phyloP scores from a whole-genome alignment of 108 stramenopile genomes.

The Cyclotella choctawhatcheeana region DNA sequence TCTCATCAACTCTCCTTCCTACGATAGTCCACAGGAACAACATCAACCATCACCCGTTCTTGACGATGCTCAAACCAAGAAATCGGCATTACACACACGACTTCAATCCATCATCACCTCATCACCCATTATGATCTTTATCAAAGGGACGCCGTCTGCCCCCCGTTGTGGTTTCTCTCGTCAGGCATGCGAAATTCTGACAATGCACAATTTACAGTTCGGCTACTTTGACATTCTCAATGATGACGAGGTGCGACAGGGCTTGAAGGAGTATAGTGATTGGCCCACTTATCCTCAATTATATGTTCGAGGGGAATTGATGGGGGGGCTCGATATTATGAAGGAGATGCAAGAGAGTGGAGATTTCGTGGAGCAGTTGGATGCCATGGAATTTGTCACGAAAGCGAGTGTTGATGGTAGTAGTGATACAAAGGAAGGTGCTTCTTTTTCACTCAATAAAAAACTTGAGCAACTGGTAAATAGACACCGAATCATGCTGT shows the following conservation, averaged over 20 bases:
- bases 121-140: conserved; percentile 91
- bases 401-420: background rate
- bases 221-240: conserved; percentile 88
- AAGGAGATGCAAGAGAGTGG: conserved; percentile 92
- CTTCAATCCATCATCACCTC: conserved; percentile 64
- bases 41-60: background rate
- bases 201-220: conserved; percentile 68
- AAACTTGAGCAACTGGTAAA: conserved; percentile 63
- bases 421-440: background rate
- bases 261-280: conserved; percentile 83
- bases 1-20: conserved; percentile 31
- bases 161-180: conserved; percentile 96
- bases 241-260: conserved; percentile 90
- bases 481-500: conserved; percentile 84
- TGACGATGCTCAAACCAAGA: conserved; percentile 28
- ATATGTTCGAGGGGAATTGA: conserved; percentile 92
- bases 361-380: conserved; percentile 63
- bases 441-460: conserved; percentile 47
- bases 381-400: conserved; percentile 31
- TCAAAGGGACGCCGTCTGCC: conserved; percentile 89
- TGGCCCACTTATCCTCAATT: conserved; percentile 98
- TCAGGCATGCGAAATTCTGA: conserved; percentile 82
- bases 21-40: conserved; percentile 9
- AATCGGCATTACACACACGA: conserved; percentile 50
- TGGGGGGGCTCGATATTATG: conserved; percentile 97